Base-by-base conservation (phyloP, 1,284 basidiomycete genomes). In the Cystobasidium slooffiae region DNA sequence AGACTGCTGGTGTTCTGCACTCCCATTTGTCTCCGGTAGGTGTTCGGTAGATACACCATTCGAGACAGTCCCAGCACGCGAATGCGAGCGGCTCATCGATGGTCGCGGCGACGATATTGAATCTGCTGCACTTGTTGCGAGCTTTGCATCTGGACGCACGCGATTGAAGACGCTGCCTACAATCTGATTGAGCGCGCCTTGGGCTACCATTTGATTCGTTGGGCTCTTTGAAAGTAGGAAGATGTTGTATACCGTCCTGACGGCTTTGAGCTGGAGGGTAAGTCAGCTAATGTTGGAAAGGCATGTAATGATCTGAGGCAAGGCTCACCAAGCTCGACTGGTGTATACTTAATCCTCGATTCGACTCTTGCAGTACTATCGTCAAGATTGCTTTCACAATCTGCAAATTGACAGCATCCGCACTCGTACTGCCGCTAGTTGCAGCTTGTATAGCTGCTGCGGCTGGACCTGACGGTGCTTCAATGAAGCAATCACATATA, bases 171-270 rank as follows among this genome's bases (percentile, higher is more conserved):
- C 89, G 80, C 96, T 94, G 80, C 96, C 91, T 1, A 97, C 93
- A 90, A 98, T 97, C 83, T 98, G 95, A 0, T 93, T 94, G 18
- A 98, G 86, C 18, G 94, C 93, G 22, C 94, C 95, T 83, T 98
- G 95, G 9, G 95, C 95, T 39, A 97, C 93, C 84, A 92, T 93
- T 83, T 97, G 95, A 79, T 95, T 97, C 68, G 94, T 91, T 5
- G 90, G 88, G 79, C 96, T 93, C 46, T 88, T 87, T 78, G 92
- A 94, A 74, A 97, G 86, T 43, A 97, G 85, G 82, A 97, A 98
- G 74, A 98, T 90, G 81, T 97, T 97, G 84, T 97, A 97, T 1
- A 98, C 94, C 6, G 95, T 97, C 49, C 95, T 88, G 39, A 98
- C 92, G 39, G 95, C 93, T 82, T 96, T 96, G 77, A 98, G 87